These are phyloP conservation scores for Pythium vanterpoolii DNA, from an alignment of 352 stramenopile species.

Conservation along the genomic window DNA sequence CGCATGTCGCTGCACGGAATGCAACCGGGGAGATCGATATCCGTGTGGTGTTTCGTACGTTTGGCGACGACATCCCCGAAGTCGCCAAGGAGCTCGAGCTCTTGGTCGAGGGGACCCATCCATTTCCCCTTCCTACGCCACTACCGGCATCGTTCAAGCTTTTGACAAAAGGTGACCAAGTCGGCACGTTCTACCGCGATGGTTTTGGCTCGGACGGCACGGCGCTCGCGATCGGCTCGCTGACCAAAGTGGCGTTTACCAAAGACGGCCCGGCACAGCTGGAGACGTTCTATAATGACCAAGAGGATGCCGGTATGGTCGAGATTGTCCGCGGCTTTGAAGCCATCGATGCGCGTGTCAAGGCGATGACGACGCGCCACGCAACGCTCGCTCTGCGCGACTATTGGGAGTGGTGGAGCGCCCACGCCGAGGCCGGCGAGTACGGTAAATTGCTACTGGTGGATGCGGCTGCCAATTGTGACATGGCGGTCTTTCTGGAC, in stretches of 20 bases:
- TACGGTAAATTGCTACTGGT: slow-evolving; percentile 79
- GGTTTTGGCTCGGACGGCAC: slow-evolving; percentile 53
- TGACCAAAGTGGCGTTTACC: slow-evolving; percentile 59
- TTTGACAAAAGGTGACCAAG: slow-evolving; percentile 25
- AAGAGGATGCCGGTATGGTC: slow-evolving; percentile 24
- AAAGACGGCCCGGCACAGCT: slow-evolving; percentile 25
- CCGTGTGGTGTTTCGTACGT: slow-evolving; percentile 76
- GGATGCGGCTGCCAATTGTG: slow-evolving; percentile 19
- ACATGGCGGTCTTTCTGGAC: slow-evolving; percentile 62
- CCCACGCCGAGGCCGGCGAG: slow-evolving; percentile 66
- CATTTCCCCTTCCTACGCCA: slow-evolving; percentile 32
- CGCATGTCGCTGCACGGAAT: slow-evolving; percentile 36
- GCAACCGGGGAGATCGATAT: slow-evolving; percentile 26
- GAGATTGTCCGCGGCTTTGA: slow-evolving; percentile 58
- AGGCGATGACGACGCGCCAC: slow-evolving; percentile 31
- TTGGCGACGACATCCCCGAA: slow-evolving; percentile 75
- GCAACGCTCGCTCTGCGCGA: slow-evolving; percentile 66
- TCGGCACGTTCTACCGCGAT: slow-evolving; percentile 77
- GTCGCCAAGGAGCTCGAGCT: slow-evolving; percentile 73
- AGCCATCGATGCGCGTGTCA: slow-evolving; percentile 30
- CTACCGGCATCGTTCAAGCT: slow-evolving; percentile 52
- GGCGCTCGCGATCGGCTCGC: slow-evolving; percentile 53
- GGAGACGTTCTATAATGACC: slow-evolving; percentile 39
- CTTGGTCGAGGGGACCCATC: slow-evolving; percentile 58
- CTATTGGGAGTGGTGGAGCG: slow-evolving; percentile 86